Evolutionary conservation across 108 stramenopile species (phyloP), one percentile per base, ranked within the genome.

Genomic region (Epithemia pelagica): DNA sequence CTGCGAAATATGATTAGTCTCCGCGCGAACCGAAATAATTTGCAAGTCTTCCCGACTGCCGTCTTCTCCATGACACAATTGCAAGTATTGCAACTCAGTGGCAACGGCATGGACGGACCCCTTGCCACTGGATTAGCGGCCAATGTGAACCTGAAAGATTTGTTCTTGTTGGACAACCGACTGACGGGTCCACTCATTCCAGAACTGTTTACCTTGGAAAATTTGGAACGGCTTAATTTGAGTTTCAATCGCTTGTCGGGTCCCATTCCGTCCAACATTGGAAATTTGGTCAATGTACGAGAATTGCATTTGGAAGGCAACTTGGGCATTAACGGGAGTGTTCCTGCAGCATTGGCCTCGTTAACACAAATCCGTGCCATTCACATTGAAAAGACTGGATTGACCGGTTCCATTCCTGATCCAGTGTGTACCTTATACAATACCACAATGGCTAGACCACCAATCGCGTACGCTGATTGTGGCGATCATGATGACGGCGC

Each of bases 261-360:
- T 21, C 73, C 71, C n/a, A 65, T 90, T 10, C 84, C 89, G 30
- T 27, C 60, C 2, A 30, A 52, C 7, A 59, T 86, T 5, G 75
- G 72, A 1, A 69, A 76, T 1, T 58, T 79, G 64, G 57, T 65
- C 2, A 62, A 68, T 21, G 54, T 86, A 29, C 31, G 73, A 53
- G 32, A 62, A 29, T 53, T 85, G 15, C 28, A 67, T 56, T 46
- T 56, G 22, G 53, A 65, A 20, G 28, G 53, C 52, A 81, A 81
- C 54, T 2, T 19, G 7, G 37, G 37, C 5, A 58, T 81, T 21
- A 61, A 28, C 5, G 80, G 80, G 22, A 64, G 65, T 21, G n/a
- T 81, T 20, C 80, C 80, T 2, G 8, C 37, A 15, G 37, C 37
- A 5, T 46, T 46, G 37, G 37, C 37, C 37, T 15, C 5, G 15